Percentiles rank a stretch among this genome's conserved stretches.
These are phyloP conservation scores for Phalaenopsis equestris DNA, from an alignment of 106 monocot species.

Conservation along the genomic window DNA sequence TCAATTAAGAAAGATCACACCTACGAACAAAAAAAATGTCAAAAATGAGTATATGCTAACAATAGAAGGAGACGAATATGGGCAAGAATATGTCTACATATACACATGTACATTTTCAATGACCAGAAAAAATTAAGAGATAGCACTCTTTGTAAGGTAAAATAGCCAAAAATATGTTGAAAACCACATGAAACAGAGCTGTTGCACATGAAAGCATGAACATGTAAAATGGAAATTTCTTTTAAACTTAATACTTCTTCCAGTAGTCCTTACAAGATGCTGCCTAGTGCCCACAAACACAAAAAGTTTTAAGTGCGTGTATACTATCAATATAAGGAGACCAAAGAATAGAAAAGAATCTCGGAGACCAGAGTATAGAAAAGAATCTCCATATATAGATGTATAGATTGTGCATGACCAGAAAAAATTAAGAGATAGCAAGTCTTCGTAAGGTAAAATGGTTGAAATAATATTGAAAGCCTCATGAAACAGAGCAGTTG, in stretches of 20 bases:
- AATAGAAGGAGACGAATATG: background rate
- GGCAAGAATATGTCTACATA: background rate
- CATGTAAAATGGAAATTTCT: background rate
- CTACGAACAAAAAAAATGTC: background rate
- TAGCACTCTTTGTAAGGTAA: background rate
- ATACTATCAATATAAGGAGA: background rate
- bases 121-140: background rate
- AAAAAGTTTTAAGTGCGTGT: too few species aligned
- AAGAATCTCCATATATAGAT: background rate
- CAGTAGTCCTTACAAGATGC: slow-evolving; percentile 51
- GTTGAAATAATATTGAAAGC: background rate
- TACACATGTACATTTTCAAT: background rate
- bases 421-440: background rate
- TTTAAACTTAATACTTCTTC: background rate
- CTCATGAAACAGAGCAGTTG: background rate
- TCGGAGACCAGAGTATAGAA: background rate
- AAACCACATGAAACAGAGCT: background rate
- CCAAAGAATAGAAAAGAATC: background rate
- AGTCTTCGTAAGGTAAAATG: background rate
- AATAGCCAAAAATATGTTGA: background rate
- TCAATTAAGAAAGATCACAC: background rate
- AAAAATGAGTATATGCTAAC: too few species aligned
- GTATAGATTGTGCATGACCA: background rate
- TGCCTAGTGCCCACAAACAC: too few species aligned
- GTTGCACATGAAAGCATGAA: background rate